Conservation (phyloP, 805 yeast species). For the Spathaspora gorwiae region DNA sequence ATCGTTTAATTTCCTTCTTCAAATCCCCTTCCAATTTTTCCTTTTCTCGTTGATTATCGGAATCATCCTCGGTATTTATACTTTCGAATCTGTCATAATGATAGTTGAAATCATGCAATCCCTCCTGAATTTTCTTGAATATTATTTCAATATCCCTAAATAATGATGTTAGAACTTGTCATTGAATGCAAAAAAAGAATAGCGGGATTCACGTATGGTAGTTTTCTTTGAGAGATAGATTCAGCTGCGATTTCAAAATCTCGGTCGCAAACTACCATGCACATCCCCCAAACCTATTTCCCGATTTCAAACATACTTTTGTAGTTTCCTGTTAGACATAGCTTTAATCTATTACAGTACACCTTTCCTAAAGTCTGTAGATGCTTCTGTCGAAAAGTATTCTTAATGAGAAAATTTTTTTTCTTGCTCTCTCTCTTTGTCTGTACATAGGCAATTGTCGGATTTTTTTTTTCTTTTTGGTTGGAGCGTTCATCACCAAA, state of each 20-base stretch:
- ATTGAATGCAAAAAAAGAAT: not conserved
- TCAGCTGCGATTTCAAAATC: not conserved
- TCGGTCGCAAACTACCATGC: not conserved
- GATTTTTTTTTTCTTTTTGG: not conserved
- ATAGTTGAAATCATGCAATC: constrained; percentile 41
- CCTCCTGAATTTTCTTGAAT: constrained; percentile 43
- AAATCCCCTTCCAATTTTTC: constrained; percentile 41
- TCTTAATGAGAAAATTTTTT: not conserved
- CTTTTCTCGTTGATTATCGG: constrained; percentile 38
- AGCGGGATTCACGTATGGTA: not conserved
- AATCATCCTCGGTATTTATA: constrained; percentile 21
- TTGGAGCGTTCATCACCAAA: not conserved
- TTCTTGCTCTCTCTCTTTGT: not conserved
- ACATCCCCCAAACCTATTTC: not conserved
- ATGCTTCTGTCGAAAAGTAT: no score
- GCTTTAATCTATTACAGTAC: not conserved
- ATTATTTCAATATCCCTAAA: constrained; percentile 37
- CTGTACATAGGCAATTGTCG: no score
- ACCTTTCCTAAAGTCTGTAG: no score
- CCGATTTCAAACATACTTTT: constrained; percentile 24
- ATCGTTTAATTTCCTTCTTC: constrained; percentile 42
- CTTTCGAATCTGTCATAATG: constrained; percentile 41
- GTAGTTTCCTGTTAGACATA: constrained; percentile 32
- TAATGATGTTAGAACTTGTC: not conserved
- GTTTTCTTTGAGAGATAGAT: not conserved